Evolutionary conservation across 108 stramenopile species (phyloP).

Genomic region (Pseudonitzschia delicatissima): DNA sequence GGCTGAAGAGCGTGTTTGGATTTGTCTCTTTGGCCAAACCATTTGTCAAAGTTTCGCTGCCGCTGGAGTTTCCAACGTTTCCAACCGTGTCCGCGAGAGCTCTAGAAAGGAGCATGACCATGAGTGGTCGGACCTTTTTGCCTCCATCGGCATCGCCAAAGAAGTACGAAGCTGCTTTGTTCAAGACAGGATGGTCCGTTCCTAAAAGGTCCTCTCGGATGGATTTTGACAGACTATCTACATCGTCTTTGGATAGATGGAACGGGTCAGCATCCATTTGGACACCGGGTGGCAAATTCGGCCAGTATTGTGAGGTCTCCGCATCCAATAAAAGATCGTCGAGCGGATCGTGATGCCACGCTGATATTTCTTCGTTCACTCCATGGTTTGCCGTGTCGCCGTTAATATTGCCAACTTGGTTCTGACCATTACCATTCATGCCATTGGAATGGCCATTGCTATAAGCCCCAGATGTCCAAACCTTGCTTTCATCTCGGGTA

Average conservation of each 20-base stretch:
- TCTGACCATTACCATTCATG: constrained; percentile 28
- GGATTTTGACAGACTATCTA: constrained; percentile 65
- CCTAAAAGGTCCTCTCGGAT: constrained; percentile 79
- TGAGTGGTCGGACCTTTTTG: constrained; percentile 83
- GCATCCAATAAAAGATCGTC: constrained; percentile 63
- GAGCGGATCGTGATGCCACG: constrained; percentile 59
- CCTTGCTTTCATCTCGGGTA: constrained; percentile 52
- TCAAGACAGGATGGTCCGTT: constrained; percentile 81
- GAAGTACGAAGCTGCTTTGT: constrained; percentile 80
- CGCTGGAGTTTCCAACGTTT: not conserved
- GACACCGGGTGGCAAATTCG: constrained; percentile 50
- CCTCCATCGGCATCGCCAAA: constrained; percentile 68
- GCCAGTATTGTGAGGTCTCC: constrained; percentile 48
- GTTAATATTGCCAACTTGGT: constrained; percentile 31
- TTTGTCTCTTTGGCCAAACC: not conserved
- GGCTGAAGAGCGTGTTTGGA: constrained; percentile 32
- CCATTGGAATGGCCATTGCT: constrained; percentile 8
- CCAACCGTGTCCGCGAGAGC: constrained; percentile 54
- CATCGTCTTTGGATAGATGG: constrained; percentile 51
- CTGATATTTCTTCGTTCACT: constrained; percentile 43
- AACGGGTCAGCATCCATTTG: constrained; percentile 66
- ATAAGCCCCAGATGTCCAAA: constrained; percentile 46
- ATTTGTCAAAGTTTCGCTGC: not conserved
- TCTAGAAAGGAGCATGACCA: constrained; percentile 80
- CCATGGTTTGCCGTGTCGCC: too few species aligned